phyloP scores from a whole-genome alignment of 345 rosid species.

The Isatis tinctoria region DNA sequence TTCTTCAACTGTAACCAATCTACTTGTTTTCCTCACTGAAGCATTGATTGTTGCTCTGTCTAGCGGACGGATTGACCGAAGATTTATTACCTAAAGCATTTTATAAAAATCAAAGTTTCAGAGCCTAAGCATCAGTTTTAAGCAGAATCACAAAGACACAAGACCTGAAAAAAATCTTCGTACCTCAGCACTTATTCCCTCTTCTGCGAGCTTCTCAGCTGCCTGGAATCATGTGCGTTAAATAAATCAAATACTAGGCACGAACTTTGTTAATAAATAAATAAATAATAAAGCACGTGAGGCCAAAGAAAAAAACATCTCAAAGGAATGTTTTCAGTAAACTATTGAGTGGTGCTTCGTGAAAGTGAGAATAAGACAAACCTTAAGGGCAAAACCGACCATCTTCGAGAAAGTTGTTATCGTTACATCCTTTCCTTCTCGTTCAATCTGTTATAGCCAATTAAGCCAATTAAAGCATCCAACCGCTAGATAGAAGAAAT shows the following conservation, averaged over 20 bases:
- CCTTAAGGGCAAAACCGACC: slow-evolving; percentile 88
- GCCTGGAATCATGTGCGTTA: slow-evolving; percentile 41
- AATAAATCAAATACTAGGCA: not conserved
- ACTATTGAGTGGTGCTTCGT: not conserved
- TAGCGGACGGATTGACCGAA: slow-evolving; percentile 84
- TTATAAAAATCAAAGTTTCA: not conserved
- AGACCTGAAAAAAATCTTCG: not conserved
- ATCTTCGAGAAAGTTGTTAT: slow-evolving; percentile 77
- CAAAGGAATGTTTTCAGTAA: too few species aligned
- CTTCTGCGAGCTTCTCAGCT: slow-evolving; percentile 77
- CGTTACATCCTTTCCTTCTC: slow-evolving; percentile 91
- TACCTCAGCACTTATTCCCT: slow-evolving; percentile 92
- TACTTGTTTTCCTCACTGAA: slow-evolving; percentile 91
- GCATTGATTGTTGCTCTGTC: slow-evolving; percentile 79
- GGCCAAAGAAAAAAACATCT: too few species aligned
- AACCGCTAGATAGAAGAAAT: not conserved
- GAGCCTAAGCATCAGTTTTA: not conserved
- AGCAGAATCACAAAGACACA: not conserved
- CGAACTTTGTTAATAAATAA: too few species aligned
- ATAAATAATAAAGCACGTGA: too few species aligned
- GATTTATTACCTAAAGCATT: slow-evolving; percentile 63
- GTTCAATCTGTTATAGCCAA: slow-evolving; percentile 57
- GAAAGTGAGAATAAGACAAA: slow-evolving; percentile 29
- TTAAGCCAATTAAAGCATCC: not conserved
- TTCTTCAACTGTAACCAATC: slow-evolving; percentile 94